A percentile compares a stretch with the other conserved stretches of the same genome.
Conservation (phyloP, 352 stramenopile species). For the Pseudoperonospora humuli region DNA sequence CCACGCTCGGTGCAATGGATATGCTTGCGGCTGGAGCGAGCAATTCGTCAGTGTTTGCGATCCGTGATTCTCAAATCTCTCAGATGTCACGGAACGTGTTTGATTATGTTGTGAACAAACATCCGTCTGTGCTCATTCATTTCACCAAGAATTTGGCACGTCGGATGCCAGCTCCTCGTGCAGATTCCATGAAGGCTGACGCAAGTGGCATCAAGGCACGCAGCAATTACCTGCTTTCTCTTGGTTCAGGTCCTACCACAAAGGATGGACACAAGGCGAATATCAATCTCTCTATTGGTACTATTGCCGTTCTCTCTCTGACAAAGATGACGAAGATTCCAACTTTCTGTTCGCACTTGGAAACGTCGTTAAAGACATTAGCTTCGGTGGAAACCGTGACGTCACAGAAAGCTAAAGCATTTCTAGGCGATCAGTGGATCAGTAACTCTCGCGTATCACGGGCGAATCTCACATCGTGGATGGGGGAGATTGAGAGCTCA, state of each 20-base stretch:
- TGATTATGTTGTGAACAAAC: conserved; percentile 67
- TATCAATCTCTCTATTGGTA: conserved; percentile 46
- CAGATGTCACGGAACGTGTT: conserved; percentile 84
- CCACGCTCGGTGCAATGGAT: conserved; percentile 73
- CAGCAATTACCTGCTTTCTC: conserved; percentile 47
- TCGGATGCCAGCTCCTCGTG: conserved; percentile 40
- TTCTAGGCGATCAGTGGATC: conserved; percentile 65
- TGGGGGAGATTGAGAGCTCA: conserved; percentile 72
- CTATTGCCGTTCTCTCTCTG: conserved; percentile 67
- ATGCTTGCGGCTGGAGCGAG: conserved; percentile 68
- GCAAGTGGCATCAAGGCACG: conserved; percentile 26
- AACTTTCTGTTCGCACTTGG: conserved; percentile 66
- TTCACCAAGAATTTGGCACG: conserved; percentile 73
- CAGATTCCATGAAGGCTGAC: conserved; percentile 29
- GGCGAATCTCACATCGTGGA: conserved; percentile 69
- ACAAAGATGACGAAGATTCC: conserved; percentile 69
- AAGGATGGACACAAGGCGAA: conserved; percentile 16
- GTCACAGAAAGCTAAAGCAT: conserved; percentile 52
- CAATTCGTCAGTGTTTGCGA: conserved; percentile 78
- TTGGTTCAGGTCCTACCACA: conserved; percentile 27
- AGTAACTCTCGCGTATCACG: conserved; percentile 53
- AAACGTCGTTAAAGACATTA: conserved; percentile 54
- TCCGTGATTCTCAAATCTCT: conserved; percentile 82
- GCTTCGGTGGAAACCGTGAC: conserved; percentile 62
- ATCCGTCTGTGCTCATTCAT: conserved; percentile 63